Evolutionary conservation across 2,329 filamentous ascomycete genomes (phyloP).

Genomic region (Aspergillus persii): DNA sequence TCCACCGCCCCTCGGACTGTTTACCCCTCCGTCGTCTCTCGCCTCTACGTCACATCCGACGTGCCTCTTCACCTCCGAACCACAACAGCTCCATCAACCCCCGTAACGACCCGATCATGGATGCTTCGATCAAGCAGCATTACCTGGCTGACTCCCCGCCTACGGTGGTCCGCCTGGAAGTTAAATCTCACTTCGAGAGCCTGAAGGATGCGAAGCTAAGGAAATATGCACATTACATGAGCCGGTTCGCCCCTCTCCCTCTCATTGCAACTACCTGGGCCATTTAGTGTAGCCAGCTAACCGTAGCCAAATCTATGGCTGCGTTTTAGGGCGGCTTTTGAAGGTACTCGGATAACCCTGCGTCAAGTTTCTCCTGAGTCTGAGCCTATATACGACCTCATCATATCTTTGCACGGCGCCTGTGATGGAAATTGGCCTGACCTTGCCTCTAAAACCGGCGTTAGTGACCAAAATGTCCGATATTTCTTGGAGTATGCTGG

Average conservation of each 20-base stretch:
- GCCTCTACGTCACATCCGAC: constrained; percentile 12
- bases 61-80: constrained; percentile 16
- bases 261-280: background rate
- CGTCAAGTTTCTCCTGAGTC: constrained; percentile 80
- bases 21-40: constrained; percentile 16
- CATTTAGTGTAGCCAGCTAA: constrained; percentile 9
- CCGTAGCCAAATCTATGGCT: constrained; percentile 2
- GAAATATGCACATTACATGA: constrained; percentile 88
- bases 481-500: constrained; percentile 74
- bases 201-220: constrained; percentile 62
- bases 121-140: constrained; percentile 52
- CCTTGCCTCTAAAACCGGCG: constrained; percentile 62
- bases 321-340: constrained; percentile 65
- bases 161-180: constrained; percentile 79
- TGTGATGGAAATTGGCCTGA: constrained; percentile 69
- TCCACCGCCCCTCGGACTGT: constrained; percentile 18
- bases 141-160: constrained; percentile 92
- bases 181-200: constrained; percentile 86
- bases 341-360: constrained; percentile 74
- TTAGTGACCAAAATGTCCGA: constrained; percentile 63
- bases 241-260: constrained; percentile 54
- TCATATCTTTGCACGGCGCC: constrained; percentile 67
- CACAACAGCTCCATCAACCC: constrained; percentile 10
- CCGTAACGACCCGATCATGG: constrained; percentile 32
- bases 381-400: constrained; percentile 77